Percentiles rank a stretch among this genome's conserved stretches.
phyloP scores from a whole-genome alignment of 805 yeast genomes.

The Kazachstania psychrophila region DNA sequence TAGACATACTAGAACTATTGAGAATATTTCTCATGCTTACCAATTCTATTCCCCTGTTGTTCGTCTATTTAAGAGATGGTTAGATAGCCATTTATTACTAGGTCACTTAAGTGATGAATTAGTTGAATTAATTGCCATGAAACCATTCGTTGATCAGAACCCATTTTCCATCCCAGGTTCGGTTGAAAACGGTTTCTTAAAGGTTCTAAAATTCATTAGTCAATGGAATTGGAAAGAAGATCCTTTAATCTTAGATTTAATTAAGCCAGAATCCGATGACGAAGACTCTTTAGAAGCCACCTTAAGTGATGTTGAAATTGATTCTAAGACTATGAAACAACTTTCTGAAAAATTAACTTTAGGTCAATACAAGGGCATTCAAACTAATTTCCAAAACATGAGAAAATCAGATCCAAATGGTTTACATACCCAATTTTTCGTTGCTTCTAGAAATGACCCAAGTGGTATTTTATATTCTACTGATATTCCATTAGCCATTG shows the following conservation, averaged over 20 bases:
- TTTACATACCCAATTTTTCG: constrained; percentile 65
- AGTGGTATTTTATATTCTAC: constrained; percentile 80
- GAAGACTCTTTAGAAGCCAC: constrained; percentile 24
- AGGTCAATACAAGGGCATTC: constrained; percentile 51
- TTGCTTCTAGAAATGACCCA: constrained; percentile 77
- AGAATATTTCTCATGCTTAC: constrained; percentile 59
- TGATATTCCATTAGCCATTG: constrained; percentile 59
- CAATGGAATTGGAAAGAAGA: constrained; percentile 94
- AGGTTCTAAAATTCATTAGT: constrained; percentile 60
- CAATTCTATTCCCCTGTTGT: constrained; percentile 72
- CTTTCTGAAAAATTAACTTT: constrained; percentile 55
- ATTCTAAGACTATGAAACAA: constrained; percentile 33
- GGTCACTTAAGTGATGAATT: constrained; percentile 69
- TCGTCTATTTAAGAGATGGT: constrained; percentile 81
- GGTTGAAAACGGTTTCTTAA: constrained; percentile 70
- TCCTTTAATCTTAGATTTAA: constrained; percentile 70
- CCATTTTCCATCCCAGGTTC: constrained; percentile 80
- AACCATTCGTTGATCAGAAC: constrained; percentile 77
- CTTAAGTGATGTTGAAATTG: constrained; percentile 25
- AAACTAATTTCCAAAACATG: constrained; percentile 53
- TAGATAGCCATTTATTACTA: constrained; percentile 69
- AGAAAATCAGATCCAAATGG: constrained; percentile 78
- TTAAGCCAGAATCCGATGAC: constrained; percentile 38
- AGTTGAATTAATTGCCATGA: constrained; percentile 71
- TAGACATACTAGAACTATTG: constrained; percentile 74